A percentile compares a stretch with the other conserved stretches of the same genome.
phyloP scores from a whole-genome alignment of 257 asterid species.

The Nicotiana paniculata region DNA sequence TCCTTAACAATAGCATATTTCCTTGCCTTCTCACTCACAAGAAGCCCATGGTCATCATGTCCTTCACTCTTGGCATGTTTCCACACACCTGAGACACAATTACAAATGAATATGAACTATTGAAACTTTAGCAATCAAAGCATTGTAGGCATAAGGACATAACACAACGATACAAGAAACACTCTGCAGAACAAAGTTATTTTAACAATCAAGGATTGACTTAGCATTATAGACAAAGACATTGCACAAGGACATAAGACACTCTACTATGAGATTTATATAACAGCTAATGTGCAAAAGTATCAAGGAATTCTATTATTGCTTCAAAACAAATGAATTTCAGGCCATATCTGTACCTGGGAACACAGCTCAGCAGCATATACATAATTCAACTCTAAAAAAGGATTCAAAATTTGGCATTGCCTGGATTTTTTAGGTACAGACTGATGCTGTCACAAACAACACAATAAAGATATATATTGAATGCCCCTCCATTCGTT shows the following conservation, averaged over 20 bases:
- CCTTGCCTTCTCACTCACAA: slow-evolving; percentile 78
- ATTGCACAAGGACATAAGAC: not conserved
- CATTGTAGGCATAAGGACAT: no score
- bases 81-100: slow-evolving; percentile 63
- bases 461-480: not conserved
- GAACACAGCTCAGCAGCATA: not conserved
- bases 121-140: not conserved
- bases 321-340: not conserved
- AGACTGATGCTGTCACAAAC: not conserved
- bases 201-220: not conserved
- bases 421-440: not conserved
- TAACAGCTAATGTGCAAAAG: not conserved
- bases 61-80: slow-evolving; percentile 92
- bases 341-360: not conserved
- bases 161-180: no score
- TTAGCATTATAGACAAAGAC: not conserved
- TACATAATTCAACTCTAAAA: not conserved
- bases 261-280: not conserved
- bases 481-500: not conserved
- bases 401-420: not conserved
- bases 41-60: slow-evolving; percentile 89
- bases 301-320: not conserved
- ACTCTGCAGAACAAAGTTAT: no score
- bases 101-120: not conserved
- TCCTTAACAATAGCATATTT: slow-evolving; percentile 85